A percentile compares a stretch with the other conserved stretches of the same genome.
Conservation (phyloP, 495 filamentous ascomycete species). For the Durotheca rogersii region DNA sequence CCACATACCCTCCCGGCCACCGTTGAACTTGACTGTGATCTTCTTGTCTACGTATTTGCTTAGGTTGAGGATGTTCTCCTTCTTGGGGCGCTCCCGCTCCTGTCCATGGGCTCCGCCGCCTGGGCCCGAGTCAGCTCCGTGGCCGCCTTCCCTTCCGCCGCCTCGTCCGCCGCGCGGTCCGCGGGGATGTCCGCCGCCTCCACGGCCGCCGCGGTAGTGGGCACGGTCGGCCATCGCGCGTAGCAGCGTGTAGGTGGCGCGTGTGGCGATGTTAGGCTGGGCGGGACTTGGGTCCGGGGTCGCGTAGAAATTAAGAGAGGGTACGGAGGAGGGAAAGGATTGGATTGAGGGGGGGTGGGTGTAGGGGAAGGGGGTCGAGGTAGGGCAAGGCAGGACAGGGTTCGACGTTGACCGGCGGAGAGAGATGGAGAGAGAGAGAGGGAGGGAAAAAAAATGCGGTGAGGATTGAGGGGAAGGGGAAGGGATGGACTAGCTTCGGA, state of each 20-base stretch:
- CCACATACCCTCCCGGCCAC: constrained; percentile 80
- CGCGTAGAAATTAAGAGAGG: too few species aligned
- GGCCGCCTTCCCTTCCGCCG: constrained; percentile 40
- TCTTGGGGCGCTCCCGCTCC: constrained; percentile 79
- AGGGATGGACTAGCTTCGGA: constrained; percentile 22
- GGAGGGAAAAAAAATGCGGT: constrained; percentile 24
- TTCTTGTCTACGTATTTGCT: constrained; percentile 95
- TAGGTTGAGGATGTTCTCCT: constrained; percentile 96
- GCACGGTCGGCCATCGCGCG: constrained; percentile 65
- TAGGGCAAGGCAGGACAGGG: neutral
- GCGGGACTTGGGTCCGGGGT: neutral
- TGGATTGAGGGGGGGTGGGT: too few species aligned
- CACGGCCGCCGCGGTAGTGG: constrained; percentile 45
- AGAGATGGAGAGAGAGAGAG: constrained; percentile 8
- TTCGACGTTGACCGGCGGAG: constrained; percentile 6
- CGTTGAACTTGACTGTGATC: constrained; percentile 93
- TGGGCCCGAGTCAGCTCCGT: constrained; percentile 32
- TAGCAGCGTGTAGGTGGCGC: constrained; percentile 9
- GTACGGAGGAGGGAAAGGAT: too few species aligned
- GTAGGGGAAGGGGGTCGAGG: neutral
- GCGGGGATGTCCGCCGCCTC: constrained; percentile 35
- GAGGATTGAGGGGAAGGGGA: constrained; percentile 1
- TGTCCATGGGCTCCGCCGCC: constrained; percentile 42
- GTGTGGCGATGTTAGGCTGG: constrained; percentile 12
- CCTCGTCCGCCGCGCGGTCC: constrained; percentile 54